Percentiles rank a stretch among this genome's conserved stretches.
These are phyloP conservation scores for Ophiostoma sp. DNA, from an alignment of 2,329 filamentous ascomycete species.

Conservation along the genomic window DNA sequence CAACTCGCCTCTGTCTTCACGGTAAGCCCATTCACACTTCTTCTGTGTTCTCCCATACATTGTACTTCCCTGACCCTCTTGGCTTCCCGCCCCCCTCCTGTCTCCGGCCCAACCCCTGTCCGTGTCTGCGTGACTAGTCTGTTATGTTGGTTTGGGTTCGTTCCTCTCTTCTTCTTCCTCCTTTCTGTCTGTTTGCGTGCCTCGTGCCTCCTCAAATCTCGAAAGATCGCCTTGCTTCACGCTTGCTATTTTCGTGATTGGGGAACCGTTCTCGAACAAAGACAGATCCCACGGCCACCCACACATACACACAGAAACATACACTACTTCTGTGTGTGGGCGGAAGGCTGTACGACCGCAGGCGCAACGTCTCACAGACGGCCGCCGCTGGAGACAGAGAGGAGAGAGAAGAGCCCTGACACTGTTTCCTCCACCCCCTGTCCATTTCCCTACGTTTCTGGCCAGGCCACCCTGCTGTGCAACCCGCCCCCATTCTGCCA, in stretches of 20 bases:
- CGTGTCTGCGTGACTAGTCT: slow-evolving; percentile 13
- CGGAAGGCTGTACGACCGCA: slow-evolving; percentile 18
- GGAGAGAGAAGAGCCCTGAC: slow-evolving; percentile 19
- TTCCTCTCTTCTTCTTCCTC: not conserved
- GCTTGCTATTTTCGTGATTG: not conserved
- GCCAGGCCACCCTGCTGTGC: slow-evolving; percentile 33
- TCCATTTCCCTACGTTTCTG: slow-evolving; percentile 18
- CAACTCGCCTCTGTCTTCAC: slow-evolving; percentile 27
- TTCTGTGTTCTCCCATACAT: not conserved
- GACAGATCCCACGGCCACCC: not conserved
- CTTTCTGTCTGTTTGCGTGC: slow-evolving; percentile 1
- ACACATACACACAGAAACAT: not conserved
- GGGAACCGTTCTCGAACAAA: slow-evolving; percentile 3
- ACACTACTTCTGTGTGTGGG: not conserved
- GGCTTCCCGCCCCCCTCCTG: not conserved
- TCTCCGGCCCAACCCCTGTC: slow-evolving; percentile 23
- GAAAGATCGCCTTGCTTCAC: not conserved
- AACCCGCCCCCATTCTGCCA: slow-evolving; percentile 29
- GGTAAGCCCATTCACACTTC: slow-evolving; percentile 30
- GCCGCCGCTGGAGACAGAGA: too few species aligned
- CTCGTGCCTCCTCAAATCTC: not conserved
- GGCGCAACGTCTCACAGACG: slow-evolving; percentile 18
- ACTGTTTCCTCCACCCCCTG: slow-evolving; percentile 10
- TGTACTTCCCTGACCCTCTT: not conserved
- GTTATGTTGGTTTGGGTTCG: slow-evolving; percentile 10